Evolutionary conservation across 495 filamentous ascomycete species (phyloP).

Genomic region (Podospora tetraspora): DNA sequence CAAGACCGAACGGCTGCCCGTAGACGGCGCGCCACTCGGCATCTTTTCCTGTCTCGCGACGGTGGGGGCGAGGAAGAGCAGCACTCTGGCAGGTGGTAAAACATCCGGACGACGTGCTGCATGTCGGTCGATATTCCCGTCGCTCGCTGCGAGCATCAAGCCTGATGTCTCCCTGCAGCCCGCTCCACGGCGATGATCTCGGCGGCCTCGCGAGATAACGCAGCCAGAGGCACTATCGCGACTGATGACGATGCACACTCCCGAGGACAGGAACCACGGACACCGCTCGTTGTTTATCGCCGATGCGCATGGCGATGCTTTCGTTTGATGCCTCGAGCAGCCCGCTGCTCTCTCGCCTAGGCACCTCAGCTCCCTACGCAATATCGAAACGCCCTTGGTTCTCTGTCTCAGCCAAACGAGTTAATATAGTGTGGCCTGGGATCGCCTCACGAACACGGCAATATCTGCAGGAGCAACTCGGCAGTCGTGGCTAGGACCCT

Average conservation of each 20-base stretch:
- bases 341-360: background rate
- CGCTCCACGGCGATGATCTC: background rate
- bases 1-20: background rate
- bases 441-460: constrained; percentile 2
- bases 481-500: constrained; percentile 2
- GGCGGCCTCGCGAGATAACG: background rate
- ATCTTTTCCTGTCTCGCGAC: background rate
- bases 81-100: background rate
- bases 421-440: background rate
- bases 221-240: background rate
- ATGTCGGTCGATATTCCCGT: background rate
- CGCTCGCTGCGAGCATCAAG: background rate
- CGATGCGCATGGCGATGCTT: background rate
- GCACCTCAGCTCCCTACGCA: constrained; percentile 4
- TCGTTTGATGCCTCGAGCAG: background rate
- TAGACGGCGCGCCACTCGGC: background rate
- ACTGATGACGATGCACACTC: background rate
- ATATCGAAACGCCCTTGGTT: constrained; percentile 8
- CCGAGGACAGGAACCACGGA: background rate
- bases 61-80: background rate
- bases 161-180: background rate
- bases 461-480: background rate
- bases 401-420: constrained; percentile 3
- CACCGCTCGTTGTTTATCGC: background rate
- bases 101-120: background rate